Evolutionary conservation across 2,329 filamentous ascomycete genomes (phyloP).

Genomic region (Ceratocystis papillata): DNA sequence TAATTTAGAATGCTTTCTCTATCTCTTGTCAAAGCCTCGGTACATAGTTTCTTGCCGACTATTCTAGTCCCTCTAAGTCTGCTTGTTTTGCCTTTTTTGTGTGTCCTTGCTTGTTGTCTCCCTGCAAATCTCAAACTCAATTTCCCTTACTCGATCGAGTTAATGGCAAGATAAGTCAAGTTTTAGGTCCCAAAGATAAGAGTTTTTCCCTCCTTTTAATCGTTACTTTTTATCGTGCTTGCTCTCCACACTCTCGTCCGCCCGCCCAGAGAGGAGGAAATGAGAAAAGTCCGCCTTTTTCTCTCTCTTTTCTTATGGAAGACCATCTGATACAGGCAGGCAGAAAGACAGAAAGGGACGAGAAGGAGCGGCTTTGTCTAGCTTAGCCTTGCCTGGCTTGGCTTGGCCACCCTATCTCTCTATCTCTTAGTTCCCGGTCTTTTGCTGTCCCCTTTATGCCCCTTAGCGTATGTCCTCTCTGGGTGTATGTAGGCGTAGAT

Average conservation of each 20-base stretch:
- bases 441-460: not conserved
- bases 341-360: not conserved
- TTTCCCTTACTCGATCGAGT: constrained; percentile 3
- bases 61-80: not conserved
- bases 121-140: not conserved
- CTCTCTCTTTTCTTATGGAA: not conserved
- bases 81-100: not conserved
- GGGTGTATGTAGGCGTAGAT: no score
- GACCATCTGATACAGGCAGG: not conserved
- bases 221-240: not conserved
- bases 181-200: not conserved
- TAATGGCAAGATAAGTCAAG: not conserved
- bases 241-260: not conserved
- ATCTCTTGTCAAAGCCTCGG: no score
- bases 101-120: not conserved
- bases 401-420: not conserved
- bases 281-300: not conserved
- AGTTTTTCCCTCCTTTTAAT: not conserved
- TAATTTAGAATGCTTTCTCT: no score
- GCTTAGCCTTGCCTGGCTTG: not conserved
- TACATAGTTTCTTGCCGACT: no score
- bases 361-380: not conserved
- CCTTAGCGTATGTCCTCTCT: no score
- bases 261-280: not conserved
- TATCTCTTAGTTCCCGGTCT: not conserved